Percentiles rank a stretch among this genome's conserved stretches.
These are phyloP conservation scores for Trichosporon sp. DNA, from an alignment of 1,284 basidiomycete genomes.

Conservation along the genomic window DNA sequence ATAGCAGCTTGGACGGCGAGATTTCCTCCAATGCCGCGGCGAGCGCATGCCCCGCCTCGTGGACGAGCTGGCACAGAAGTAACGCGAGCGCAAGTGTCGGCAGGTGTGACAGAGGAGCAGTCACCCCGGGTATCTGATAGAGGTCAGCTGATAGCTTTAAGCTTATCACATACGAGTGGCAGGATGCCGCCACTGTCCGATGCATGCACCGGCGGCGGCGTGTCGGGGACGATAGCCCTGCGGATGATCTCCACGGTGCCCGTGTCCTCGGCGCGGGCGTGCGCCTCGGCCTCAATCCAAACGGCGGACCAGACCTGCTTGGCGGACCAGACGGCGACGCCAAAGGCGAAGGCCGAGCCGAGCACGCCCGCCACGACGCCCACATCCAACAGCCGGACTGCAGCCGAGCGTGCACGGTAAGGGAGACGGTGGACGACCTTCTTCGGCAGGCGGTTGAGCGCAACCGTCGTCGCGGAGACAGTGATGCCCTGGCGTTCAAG, in stretches of 20 bases:
- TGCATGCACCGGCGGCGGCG: constrained; percentile 19
- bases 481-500: constrained; percentile 33
- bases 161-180: constrained; percentile 39
- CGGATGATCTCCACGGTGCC: constrained; percentile 11
- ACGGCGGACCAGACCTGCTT: constrained; percentile 40
- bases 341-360: constrained; percentile 26
- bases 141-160: background rate
- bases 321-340: constrained; percentile 38
- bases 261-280: constrained; percentile 32
- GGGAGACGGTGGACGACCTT: constrained; percentile 1
- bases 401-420: background rate
- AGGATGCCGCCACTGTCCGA: constrained; percentile 35
- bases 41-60: constrained; percentile 53
- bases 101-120: constrained; percentile 49
- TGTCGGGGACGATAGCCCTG: constrained; percentile 20
- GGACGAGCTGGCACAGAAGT: constrained; percentile 49
- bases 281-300: constrained; percentile 40
- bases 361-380: constrained; percentile 27
- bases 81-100: constrained; percentile 49
- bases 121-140: constrained; percentile 53
- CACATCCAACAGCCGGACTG: constrained; percentile 29
- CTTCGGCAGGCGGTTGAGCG: constrained; percentile 38
- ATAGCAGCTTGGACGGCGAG: constrained; percentile 39
- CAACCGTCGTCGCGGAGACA: constrained; percentile 36
- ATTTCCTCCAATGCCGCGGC: constrained; percentile 50